Evolutionary conservation across 108 stramenopile species (phyloP).

Genomic region (Nannochloropsis granulata): DNA sequence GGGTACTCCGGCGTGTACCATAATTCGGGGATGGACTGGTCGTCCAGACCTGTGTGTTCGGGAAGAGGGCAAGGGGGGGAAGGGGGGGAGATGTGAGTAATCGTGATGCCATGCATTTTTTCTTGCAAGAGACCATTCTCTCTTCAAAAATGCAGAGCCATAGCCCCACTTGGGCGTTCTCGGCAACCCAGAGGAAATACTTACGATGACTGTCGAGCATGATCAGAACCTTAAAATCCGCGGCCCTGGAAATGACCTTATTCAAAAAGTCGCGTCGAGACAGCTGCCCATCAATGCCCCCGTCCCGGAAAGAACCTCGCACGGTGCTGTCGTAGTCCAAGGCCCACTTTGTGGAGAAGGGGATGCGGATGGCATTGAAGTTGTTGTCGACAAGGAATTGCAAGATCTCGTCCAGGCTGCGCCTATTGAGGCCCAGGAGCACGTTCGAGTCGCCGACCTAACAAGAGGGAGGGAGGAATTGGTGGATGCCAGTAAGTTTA

Average conservation of each 20-base stretch:
- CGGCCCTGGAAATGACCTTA: neutral
- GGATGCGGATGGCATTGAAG: neutral
- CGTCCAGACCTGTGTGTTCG: neutral
- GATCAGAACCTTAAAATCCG: neutral
- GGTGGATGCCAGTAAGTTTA: neutral
- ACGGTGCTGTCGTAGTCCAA: neutral
- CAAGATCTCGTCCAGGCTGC: neutral
- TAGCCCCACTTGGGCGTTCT: no score
- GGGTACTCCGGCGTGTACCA: neutral
- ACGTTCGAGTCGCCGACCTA: neutral
- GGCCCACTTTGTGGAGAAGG: neutral
- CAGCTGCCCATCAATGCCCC: neutral
- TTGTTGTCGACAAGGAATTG: neutral
- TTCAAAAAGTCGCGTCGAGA: neutral
- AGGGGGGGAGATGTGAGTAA: no score
- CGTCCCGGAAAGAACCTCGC: neutral
- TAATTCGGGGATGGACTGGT: neutral
- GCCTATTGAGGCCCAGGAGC: neutral
- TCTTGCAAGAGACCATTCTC: no score
- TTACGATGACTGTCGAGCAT: neutral
- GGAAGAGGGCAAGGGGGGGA: no score
- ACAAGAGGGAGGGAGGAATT: neutral
- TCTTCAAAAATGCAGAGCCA: no score
- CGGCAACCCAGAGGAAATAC: no score
- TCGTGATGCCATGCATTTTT: no score